Conservation (phyloP, 108 stramenopile species). For the Fragilaria crotonensis region DNA sequence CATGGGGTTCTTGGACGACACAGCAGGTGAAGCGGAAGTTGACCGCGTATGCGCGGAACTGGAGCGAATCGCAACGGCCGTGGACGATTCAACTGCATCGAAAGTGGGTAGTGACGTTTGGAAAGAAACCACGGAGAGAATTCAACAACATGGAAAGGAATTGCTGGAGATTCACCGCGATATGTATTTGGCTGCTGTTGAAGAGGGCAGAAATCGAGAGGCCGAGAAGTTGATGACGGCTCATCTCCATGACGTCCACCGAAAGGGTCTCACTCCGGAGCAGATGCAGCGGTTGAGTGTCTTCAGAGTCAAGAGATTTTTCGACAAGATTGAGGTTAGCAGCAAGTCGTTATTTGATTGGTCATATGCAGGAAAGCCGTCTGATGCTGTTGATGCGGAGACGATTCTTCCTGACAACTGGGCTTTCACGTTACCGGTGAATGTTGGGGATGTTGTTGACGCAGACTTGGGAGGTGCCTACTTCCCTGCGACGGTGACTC, state of each 20-base stretch:
- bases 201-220: constrained; percentile 61
- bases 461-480: constrained; percentile 84
- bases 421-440: constrained; percentile 54
- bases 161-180: constrained; percentile 70
- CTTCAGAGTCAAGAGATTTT: constrained; percentile 65
- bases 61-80: constrained; percentile 23
- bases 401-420: constrained; percentile 43
- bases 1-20: constrained; percentile 47
- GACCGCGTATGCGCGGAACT: constrained; percentile 31
- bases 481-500: constrained; percentile 59
- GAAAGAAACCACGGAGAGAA: constrained; percentile 50
- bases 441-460: constrained; percentile 69
- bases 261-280: constrained; percentile 50
- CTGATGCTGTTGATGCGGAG: constrained; percentile 2
- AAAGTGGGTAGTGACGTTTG: constrained; percentile 26
- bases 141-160: constrained; percentile 50
- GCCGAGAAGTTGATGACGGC: constrained; percentile 68
- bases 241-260: constrained; percentile 29
- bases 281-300: constrained; percentile 63
- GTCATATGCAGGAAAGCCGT: constrained; percentile 31
- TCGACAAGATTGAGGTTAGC: constrained; percentile 49
- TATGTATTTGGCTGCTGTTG: constrained; percentile 78
- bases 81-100: constrained; percentile 35
- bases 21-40: constrained; percentile 9
- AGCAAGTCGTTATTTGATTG: constrained; percentile 45